Evolutionary conservation across 73 alveolate species (phyloP), one percentile per base, ranked within the genome.

Genomic region (Paramecium primaurelia): DNA sequence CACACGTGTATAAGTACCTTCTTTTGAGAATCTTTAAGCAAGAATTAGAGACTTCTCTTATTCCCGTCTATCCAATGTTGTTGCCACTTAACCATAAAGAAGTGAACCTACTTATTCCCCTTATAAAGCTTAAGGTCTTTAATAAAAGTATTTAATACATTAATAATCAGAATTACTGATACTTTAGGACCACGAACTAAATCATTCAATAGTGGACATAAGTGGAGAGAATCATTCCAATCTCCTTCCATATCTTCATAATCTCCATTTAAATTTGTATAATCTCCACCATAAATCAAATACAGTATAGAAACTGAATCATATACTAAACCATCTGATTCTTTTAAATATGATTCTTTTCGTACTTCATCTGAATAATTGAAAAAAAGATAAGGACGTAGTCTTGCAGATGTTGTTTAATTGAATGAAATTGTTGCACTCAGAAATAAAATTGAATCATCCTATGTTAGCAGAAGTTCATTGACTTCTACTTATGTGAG

Each of bases 21-120:
- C 88, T 4, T 75, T 75, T 20, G 88, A 75, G 30, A 75, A 75
- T 36, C 60, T 75, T 6, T 10, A 75, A 20, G 88, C 88, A 2
- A 75, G 88, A 75, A 75, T 75, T 22, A 75, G 88, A 75, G 88
- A 75, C 37, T 75, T 75, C 59, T 75, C 88, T n/a, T 75, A 75
- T 18, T 75, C 88, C 16, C 58, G 88, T 25, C 26, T 64, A 64
- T 64, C 84, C 28, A 64, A 64, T 64, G 84, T 64, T 32, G 51
- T 32, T 32, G 42, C 42, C 16, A 32, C 42, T 14, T 12, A 32
- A 64, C 84, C 84, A 11, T 32, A 64, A 64, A 64, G 84, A 32
- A 34, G 20, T 64, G 84, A 64, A 64, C 84, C 84, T 2, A 75
- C 58, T 37, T 75, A 75, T n/a, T 75, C 88, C 10, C 88, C 88